Evolutionary conservation across 768 basidiomycete species (phyloP).

Genomic region (Mrakia blollopis): DNA sequence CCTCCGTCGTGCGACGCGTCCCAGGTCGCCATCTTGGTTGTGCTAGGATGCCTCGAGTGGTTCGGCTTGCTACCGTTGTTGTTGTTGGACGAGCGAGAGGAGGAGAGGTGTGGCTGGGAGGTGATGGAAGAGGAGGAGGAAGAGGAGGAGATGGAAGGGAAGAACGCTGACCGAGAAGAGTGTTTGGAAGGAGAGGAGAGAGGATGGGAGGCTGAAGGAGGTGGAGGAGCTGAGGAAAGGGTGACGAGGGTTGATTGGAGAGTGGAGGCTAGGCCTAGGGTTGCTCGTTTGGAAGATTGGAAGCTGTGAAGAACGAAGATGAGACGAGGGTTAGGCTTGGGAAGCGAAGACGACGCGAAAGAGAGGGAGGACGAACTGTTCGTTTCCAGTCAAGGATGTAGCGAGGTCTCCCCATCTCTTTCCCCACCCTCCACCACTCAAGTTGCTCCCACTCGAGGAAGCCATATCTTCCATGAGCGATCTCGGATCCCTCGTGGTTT

Average conservation of each 20-base stretch:
- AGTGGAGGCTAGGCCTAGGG: conserved; percentile 6
- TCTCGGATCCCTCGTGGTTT: background rate
- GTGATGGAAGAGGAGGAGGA: background rate
- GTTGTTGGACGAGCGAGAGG: background rate
- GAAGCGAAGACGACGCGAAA: background rate
- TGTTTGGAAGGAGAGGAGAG: background rate
- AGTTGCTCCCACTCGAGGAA: background rate
- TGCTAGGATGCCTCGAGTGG: conserved; percentile 8
- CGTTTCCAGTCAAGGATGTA: conserved; percentile 12
- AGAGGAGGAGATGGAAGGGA: background rate
- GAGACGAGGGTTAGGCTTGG: background rate
- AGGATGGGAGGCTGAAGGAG: background rate
- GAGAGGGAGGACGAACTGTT: background rate
- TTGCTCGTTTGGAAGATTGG: conserved; percentile 25
- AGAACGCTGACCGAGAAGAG: too few species aligned
- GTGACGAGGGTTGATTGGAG: conserved; percentile 10
- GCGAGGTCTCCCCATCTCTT: conserved; percentile 24
- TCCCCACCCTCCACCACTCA: conserved; percentile 10
- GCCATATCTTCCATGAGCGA: conserved; percentile 12
- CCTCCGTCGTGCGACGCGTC: background rate
- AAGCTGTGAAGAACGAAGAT: background rate
- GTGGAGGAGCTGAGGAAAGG: background rate
- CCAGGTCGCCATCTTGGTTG: conserved; percentile 11
- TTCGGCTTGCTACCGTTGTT: background rate
- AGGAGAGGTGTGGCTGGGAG: background rate